Conservation (phyloP, 1,139 yeast genomes). For the Hyphopichia wangnamkhiaoensis region DNA sequence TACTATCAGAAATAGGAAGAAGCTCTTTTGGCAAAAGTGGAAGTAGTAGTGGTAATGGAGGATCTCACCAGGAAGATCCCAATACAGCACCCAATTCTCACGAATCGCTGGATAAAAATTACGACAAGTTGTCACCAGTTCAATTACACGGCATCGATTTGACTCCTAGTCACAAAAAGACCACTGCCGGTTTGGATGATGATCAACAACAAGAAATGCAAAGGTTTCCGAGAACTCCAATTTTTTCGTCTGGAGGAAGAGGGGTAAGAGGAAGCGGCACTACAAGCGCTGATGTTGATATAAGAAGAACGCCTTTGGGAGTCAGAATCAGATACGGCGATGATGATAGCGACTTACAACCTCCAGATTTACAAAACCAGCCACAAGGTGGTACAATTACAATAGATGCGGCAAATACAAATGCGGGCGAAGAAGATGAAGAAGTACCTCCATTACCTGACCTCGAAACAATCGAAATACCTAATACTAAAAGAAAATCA, state of each 20-base stretch:
- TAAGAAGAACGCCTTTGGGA: slow-evolving; percentile 29
- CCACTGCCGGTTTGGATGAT: slow-evolving; percentile 7
- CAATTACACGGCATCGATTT: slow-evolving; percentile 18
- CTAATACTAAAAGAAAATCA: slow-evolving; percentile 9
- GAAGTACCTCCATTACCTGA: slow-evolving; percentile 23
- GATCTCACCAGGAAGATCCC: slow-evolving; percentile 3
- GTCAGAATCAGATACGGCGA: slow-evolving; percentile 22
- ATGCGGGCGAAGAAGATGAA: slow-evolving; percentile 14
- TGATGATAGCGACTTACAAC: slow-evolving; percentile 39
- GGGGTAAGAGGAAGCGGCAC: slow-evolving; percentile 17
- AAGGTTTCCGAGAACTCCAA: slow-evolving; percentile 54
- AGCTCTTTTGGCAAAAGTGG: slow-evolving; percentile 6
- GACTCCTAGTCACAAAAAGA: slow-evolving; percentile 17
- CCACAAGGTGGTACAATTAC: slow-evolving; percentile 5
- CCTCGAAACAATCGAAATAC: slow-evolving; percentile 23
- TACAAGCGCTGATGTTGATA: slow-evolving; percentile 18
- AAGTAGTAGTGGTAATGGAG: slow-evolving; percentile 7
- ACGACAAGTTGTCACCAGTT: slow-evolving; percentile 26
- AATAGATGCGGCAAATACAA: slow-evolving; percentile 3
- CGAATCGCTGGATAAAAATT: slow-evolving; percentile 8
- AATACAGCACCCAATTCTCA: slow-evolving; percentile 14
- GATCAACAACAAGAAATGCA: slow-evolving; percentile 33
- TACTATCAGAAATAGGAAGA: slow-evolving; percentile 35
- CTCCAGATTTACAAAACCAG: slow-evolving; percentile 27
- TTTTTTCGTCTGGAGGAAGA: slow-evolving; percentile 25